These are phyloP conservation scores for Marsdenia floribunda DNA, from an alignment of 257 asterid species.

Conservation along the genomic window DNA sequence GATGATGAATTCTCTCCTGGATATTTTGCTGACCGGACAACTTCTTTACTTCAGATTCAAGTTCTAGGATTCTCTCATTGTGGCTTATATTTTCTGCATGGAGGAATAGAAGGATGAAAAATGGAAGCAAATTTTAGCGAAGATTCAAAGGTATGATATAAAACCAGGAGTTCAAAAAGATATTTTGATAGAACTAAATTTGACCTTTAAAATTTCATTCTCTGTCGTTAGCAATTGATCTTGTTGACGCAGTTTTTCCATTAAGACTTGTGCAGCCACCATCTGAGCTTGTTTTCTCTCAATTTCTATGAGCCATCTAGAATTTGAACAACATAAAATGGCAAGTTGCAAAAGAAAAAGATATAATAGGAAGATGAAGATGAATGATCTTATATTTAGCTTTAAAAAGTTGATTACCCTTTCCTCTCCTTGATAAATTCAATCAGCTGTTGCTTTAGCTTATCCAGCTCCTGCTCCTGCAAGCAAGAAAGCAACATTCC, in stretches of 20 bases:
- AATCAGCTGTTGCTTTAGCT: conserved; percentile 62
- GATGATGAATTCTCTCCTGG: conserved; percentile 97
- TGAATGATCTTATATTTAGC: conserved; percentile 11
- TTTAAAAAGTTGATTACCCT: conserved; percentile 44
- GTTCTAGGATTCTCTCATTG: conserved; percentile 64
- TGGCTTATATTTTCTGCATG: conserved; percentile 61
- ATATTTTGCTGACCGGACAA: conserved; percentile 91
- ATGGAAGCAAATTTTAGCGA: conserved; percentile 16
- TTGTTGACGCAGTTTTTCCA: conserved; percentile 62
- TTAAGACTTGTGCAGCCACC: conserved; percentile 67
- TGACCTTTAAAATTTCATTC: conserved; percentile 77
- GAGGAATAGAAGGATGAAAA: conserved; percentile 12
- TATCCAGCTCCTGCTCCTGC: conserved; percentile 67
- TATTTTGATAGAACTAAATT: conserved; percentile 4
- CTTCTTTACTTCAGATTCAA: conserved; percentile 72
- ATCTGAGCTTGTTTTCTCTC: conserved; percentile 89
- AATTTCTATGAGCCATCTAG: conserved; percentile 92
- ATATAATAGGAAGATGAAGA: background rate
- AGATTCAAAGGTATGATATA: background rate
- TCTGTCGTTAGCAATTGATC: conserved; percentile 61
- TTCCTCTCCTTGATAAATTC: conserved; percentile 79
- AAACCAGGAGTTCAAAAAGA: no score
- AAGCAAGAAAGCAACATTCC: conserved; percentile 16
- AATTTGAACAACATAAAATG: conserved; percentile 11
- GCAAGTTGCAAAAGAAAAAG: background rate